Evolutionary conservation across 345 rosid genomes (phyloP).

Genomic region (Turnera subulata): DNA sequence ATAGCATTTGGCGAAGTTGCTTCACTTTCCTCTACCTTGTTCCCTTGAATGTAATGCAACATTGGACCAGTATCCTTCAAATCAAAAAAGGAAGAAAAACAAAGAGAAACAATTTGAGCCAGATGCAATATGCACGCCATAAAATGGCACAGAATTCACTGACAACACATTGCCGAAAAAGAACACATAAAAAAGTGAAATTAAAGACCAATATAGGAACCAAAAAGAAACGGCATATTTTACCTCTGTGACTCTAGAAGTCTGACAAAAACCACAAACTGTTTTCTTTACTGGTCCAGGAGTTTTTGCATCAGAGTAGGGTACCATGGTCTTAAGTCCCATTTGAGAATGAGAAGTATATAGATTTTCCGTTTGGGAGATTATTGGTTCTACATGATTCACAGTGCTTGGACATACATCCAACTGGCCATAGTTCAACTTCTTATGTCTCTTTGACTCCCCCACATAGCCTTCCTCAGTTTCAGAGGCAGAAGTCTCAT

Average conservation of each 20-base stretch:
- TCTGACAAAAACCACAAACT: conserved; percentile 74
- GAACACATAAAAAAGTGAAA: background rate
- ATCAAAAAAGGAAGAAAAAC: background rate
- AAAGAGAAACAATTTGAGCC: background rate
- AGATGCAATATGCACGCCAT: background rate
- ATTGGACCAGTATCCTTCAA: conserved; percentile 66
- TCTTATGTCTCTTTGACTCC: conserved; percentile 53
- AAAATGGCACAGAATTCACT: background rate
- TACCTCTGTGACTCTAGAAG: conserved; percentile 56
- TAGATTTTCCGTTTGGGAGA: conserved; percentile 15
- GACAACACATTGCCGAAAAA: background rate
- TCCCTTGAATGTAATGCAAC: conserved; percentile 58
- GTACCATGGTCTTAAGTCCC: conserved; percentile 3
- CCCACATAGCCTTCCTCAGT: conserved; percentile 31
- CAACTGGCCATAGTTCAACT: conserved; percentile 25
- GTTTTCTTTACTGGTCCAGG: conserved; percentile 19
- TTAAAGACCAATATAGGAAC: background rate
- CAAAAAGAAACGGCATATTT: background rate
- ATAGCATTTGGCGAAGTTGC: conserved; percentile 40
- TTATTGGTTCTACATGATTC: conserved; percentile 13
- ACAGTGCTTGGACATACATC: conserved; percentile 7
- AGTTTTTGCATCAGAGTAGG: conserved; percentile 9
- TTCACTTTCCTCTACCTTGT: conserved; percentile 45
- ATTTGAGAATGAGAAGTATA: conserved; percentile 14
- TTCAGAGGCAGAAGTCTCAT: conserved; percentile 28